A percentile compares a stretch with the other conserved stretches of the same genome.
Evolutionary conservation across 352 stramenopile genomes (phyloP).

Genomic region (Albugo laibachii): DNA sequence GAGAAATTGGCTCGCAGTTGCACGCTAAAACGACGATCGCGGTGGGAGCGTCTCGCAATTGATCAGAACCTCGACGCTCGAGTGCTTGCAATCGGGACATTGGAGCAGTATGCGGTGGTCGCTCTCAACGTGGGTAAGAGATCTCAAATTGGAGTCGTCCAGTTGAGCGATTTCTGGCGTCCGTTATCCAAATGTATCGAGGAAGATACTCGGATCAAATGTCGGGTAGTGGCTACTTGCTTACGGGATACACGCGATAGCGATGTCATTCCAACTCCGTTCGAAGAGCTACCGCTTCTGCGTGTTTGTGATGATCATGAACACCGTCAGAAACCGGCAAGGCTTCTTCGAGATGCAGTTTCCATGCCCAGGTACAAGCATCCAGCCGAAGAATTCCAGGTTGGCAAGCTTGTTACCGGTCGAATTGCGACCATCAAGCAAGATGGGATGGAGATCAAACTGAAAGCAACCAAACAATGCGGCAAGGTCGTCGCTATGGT

Average conservation of each 20-base stretch:
- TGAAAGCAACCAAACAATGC: conserved; percentile 47
- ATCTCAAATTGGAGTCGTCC: conserved; percentile 31
- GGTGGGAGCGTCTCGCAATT: conserved; percentile 23
- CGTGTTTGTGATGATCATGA: conserved; percentile 24
- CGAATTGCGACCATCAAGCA: conserved; percentile 62
- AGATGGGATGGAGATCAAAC: conserved; percentile 60
- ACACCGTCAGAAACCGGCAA: conserved; percentile 7
- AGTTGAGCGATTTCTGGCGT: conserved; percentile 59
- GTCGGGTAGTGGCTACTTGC: conserved; percentile 21
- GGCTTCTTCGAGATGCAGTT: conserved; percentile 10
- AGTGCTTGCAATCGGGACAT: conserved; percentile 29
- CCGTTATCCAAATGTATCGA: conserved; percentile 23
- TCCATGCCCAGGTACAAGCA: conserved; percentile 42
- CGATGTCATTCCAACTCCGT: conserved; percentile 28
- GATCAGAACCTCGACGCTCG: conserved; percentile 19
- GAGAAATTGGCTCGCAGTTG: conserved; percentile 28
- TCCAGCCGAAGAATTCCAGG: conserved; percentile 20
- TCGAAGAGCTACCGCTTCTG: conserved; percentile 49
- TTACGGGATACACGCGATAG: conserved; percentile 6
- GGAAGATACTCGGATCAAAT: conserved; percentile 18
- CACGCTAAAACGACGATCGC: conserved; percentile 49
- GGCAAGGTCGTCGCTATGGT: conserved; percentile 60
- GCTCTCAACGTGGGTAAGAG: conserved; percentile 26
- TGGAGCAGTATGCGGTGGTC: conserved; percentile 42
- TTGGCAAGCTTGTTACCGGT: conserved; percentile 49